phyloP scores from a whole-genome alignment of 345 rosid species.

The Excoecaria cochinchinensis region DNA sequence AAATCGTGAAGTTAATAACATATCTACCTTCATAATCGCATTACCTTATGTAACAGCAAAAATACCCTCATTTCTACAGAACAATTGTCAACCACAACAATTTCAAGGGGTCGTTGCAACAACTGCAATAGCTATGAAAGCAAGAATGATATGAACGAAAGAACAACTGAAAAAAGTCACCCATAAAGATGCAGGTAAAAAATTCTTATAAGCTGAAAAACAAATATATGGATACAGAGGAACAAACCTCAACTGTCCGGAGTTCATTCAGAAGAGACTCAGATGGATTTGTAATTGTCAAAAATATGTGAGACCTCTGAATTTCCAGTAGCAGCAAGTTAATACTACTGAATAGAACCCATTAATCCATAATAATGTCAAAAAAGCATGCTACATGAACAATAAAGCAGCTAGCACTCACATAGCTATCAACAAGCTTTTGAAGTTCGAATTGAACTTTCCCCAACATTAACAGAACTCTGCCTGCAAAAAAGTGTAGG shows the following conservation, averaged over 20 bases:
- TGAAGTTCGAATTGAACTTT: conserved; percentile 84
- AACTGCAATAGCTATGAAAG: not conserved
- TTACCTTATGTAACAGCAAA: not conserved
- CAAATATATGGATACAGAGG: conserved; percentile 15
- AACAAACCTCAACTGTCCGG: conserved; percentile 91
- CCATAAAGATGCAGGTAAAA: not conserved
- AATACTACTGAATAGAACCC: not conserved
- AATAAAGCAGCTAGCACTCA: conserved; percentile 43
- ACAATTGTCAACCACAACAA: not conserved
- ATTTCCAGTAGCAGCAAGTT: conserved; percentile 20
- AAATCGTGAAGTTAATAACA: not conserved
- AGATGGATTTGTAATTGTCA: conserved; percentile 84
- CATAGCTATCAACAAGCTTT: conserved; percentile 83
- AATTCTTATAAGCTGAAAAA: not conserved
- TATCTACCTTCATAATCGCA: not conserved
- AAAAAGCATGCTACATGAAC: conserved; percentile 4
- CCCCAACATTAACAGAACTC: conserved; percentile 67
- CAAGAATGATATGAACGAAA: not conserved
- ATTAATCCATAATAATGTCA: not conserved
- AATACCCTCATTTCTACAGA: not conserved
- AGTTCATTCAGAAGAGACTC: conserved; percentile 95
- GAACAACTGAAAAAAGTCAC: not conserved
- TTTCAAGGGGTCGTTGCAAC: not conserved
- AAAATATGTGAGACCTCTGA: conserved; percentile 78
- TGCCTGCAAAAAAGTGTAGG: conserved; percentile 51